Base-by-base conservation (phyloP, 768 basidiomycete species). In the Hypholoma fasciculare region DNA sequence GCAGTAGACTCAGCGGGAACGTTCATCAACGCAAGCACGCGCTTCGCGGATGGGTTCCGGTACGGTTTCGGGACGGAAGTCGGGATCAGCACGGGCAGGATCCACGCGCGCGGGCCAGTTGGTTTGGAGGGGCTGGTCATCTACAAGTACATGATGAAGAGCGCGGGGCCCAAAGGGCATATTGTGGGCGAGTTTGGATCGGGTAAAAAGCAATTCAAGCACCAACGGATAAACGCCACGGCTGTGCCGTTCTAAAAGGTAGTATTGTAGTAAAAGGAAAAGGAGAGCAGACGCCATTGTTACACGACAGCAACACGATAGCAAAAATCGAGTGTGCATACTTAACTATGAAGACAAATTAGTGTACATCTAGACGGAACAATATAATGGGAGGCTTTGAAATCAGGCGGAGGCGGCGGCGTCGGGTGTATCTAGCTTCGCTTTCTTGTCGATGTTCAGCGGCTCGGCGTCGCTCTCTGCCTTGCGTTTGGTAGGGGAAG, bases 21-120 rank as follows among this genome's bases (percentile, higher is more conserved):
- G 4, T 99, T 90, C 66, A 83, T 96, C 58, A 98, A 99, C 66
- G 96, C 96, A 7, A 94, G 90, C 67, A 98, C 97, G 9, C 83
- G 97, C 38, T 98, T 99, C 70, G 89, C 96, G 0, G 97, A 99
- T 71, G 96, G 97, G 12, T 97, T 96, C 74, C 76, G 96, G 59
- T 98, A 94, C 69, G 97, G 97, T 0, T 95, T 97, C 63, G 97
- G 97, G 2, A 96, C 97, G 4, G 97, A 98, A 73, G 96, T 99
- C 0, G 97, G 97, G 8, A 97, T 99, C 67, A 92, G 90, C 70
- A 99, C 97, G 0, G 96, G 96, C 1, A 87, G 92, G 68, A 96
- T 97, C 56, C 97, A 99, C 68, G 96, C 97, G 14, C 81, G 96
- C 42, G 97, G 97, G 3, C 97, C 97, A 0, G 96, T 98, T 1